These are phyloP conservation scores for Tolypocladium sp. DNA, from an alignment of 2,329 filamentous ascomycete species.

Conservation along the genomic window DNA sequence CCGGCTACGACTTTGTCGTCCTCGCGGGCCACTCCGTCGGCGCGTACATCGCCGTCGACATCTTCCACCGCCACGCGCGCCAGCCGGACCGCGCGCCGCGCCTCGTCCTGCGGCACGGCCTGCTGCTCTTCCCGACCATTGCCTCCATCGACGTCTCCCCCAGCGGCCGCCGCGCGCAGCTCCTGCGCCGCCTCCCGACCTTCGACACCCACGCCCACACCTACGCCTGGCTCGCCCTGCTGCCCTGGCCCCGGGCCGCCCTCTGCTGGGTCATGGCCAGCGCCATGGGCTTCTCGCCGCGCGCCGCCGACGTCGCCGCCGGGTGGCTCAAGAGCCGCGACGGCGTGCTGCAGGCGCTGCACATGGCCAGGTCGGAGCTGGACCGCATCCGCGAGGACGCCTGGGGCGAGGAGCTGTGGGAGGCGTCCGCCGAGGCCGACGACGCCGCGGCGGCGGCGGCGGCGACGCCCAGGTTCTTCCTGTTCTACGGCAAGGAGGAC, in stretches of 20 bases:
- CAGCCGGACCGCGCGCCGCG: conserved; percentile 21
- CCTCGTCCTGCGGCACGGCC: conserved; percentile 38
- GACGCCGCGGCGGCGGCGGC: neutral
- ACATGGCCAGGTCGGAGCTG: conserved; percentile 53
- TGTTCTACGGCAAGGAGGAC: conserved; percentile 51
- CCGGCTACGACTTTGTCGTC: conserved; percentile 48
- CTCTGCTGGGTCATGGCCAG: conserved; percentile 33
- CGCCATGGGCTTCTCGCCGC: conserved; percentile 37
- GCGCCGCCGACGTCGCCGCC: conserved; percentile 40
- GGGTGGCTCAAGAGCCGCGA: conserved; percentile 46
- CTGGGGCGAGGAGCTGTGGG: conserved; percentile 54
- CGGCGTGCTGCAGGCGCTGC: conserved; percentile 50
- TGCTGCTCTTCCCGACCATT: conserved; percentile 67
- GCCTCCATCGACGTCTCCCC: conserved; percentile 58
- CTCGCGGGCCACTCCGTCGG: conserved; percentile 70
- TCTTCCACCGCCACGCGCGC: conserved; percentile 48
- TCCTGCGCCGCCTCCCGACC: conserved; percentile 31
- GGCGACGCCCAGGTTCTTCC: conserved; percentile 39
- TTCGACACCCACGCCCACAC: conserved; percentile 30
- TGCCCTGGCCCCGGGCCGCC: conserved; percentile 26
- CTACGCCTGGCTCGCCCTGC: conserved; percentile 32
- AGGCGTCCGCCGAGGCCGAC: conserved; percentile 15
- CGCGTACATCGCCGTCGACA: conserved; percentile 60
- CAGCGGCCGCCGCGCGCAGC: conserved; percentile 38
- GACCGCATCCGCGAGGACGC: conserved; percentile 45